phyloP scores from a whole-genome alignment of 2,329 filamentous ascomycete species.

The Drechslera avenae region DNA sequence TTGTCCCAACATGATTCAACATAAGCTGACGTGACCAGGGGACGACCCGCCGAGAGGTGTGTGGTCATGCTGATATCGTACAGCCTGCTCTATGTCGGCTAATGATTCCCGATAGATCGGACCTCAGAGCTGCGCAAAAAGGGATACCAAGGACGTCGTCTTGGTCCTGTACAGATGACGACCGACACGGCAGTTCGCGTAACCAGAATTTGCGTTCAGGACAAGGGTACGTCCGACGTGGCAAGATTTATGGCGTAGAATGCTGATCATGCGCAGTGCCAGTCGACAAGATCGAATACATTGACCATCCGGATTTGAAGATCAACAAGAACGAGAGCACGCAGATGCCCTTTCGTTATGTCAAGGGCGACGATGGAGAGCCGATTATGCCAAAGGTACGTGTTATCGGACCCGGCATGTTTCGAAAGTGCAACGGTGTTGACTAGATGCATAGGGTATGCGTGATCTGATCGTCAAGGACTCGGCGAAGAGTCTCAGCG shows the following conservation, averaged over 20 bases:
- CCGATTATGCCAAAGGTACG: constrained; percentile 90
- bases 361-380: constrained; percentile 72
- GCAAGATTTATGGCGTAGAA: background rate
- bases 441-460: constrained; percentile 72
- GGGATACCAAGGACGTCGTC: constrained; percentile 82
- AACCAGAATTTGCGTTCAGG: constrained; percentile 84
- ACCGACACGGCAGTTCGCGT: constrained; percentile 96
- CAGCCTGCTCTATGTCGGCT: constrained; percentile 17
- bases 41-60: constrained; percentile 92
- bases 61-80: constrained; percentile 29
- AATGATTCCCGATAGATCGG: constrained; percentile 65
- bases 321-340: constrained; percentile 93
- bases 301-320: constrained; percentile 87
- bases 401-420: constrained; percentile 13
- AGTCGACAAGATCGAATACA: constrained; percentile 77
- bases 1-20: background rate
- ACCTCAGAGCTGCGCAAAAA: constrained; percentile 96
- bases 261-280: constrained; percentile 61
- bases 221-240: constrained; percentile 68
- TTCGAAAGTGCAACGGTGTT: constrained; percentile 25
- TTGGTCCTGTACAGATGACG: constrained; percentile 96
- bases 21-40: constrained; percentile 59
- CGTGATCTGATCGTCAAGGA: constrained; percentile 90
- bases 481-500: constrained; percentile 87
- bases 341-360: constrained; percentile 97